Conservation (phyloP, 306 rosid species). For the Cicer arietinum region DNA sequence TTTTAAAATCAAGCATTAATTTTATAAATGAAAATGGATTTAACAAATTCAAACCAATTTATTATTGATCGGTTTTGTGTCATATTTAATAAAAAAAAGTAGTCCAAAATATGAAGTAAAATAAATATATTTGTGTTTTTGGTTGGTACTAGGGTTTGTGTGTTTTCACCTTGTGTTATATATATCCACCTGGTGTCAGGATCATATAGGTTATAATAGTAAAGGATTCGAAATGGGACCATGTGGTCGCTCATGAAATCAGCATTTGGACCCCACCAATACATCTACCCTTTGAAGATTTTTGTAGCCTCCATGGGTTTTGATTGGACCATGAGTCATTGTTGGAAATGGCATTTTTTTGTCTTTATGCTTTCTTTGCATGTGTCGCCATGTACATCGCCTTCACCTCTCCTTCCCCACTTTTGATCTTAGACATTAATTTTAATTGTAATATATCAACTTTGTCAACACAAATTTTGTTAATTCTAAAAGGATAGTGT, state of each 20-base stretch:
- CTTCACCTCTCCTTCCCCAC: slow-evolving; percentile 17
- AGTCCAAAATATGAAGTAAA: no score
- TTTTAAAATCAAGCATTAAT: no score
- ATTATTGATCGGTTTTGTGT: no score
- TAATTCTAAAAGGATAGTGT: not conserved
- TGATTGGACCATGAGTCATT: slow-evolving; percentile 41
- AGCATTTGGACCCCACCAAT: slow-evolving; percentile 59
- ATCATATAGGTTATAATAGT: slow-evolving; percentile 40
- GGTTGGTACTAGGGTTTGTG: slow-evolving; percentile 40
- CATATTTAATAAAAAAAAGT: no score
- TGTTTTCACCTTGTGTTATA: slow-evolving; percentile 13
- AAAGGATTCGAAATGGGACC: slow-evolving; percentile 58
- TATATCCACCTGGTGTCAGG: slow-evolving; percentile 30
- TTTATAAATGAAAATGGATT: no score
- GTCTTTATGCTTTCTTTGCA: slow-evolving; percentile 39
- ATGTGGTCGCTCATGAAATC: slow-evolving; percentile 50
- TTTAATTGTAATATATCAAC: not conserved
- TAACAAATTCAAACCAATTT: no score
- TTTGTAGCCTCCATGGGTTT: slow-evolving; percentile 17
- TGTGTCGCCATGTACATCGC: slow-evolving; percentile 36
- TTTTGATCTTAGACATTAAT: slow-evolving; percentile 27
- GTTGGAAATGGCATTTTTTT: slow-evolving; percentile 13
- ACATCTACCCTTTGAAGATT: slow-evolving; percentile 2
- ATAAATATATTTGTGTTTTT: not conserved
- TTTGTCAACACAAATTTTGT: not conserved